These are phyloP conservation scores for Penicillium salamii DNA, from an alignment of 495 filamentous ascomycete species.

Conservation along the genomic window DNA sequence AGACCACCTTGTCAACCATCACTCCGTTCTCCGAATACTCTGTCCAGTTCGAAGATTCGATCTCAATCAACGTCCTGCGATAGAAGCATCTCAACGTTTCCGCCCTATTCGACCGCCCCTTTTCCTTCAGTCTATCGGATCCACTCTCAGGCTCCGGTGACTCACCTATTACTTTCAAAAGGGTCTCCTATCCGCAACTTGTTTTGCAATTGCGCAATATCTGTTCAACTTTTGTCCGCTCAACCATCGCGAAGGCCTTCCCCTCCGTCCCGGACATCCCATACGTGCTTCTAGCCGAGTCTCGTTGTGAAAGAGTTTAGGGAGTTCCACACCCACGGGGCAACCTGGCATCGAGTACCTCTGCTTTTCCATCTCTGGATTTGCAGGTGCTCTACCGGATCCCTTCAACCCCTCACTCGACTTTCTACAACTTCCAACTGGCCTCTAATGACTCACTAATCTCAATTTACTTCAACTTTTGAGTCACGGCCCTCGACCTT, in stretches of 20 bases:
- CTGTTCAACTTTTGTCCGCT: neutral
- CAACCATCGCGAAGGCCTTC: conserved; percentile 4
- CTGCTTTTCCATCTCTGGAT: conserved; percentile 34
- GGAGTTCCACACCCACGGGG: conserved; percentile 26
- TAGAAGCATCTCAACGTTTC: neutral
- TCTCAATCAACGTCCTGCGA: neutral
- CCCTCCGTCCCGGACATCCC: conserved; percentile 7
- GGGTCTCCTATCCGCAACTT: neutral
- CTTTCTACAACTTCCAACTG: conserved; percentile 12
- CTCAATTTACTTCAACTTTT: conserved; percentile 23
- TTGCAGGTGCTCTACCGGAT: conserved; percentile 34
- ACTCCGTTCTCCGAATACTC: neutral
- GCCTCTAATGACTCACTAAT: conserved; percentile 41
- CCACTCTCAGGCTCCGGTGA: conserved; percentile 8
- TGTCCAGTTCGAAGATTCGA: neutral
- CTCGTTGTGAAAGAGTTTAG: conserved; percentile 24
- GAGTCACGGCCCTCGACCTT: conserved; percentile 40
- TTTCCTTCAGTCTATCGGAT: conserved; percentile 1
- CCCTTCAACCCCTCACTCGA: conserved; percentile 11
- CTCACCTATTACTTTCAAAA: conserved; percentile 7
- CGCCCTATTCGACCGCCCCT: neutral
- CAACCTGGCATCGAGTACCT: conserved; percentile 44
- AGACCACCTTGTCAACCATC: neutral
- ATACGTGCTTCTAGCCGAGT: conserved; percentile 16
- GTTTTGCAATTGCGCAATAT: neutral